Evolutionary conservation across 164 flowering plant species (phyloP), one percentile per base, ranked within the genome.

Genomic region (Umbilicus rupestris): DNA sequence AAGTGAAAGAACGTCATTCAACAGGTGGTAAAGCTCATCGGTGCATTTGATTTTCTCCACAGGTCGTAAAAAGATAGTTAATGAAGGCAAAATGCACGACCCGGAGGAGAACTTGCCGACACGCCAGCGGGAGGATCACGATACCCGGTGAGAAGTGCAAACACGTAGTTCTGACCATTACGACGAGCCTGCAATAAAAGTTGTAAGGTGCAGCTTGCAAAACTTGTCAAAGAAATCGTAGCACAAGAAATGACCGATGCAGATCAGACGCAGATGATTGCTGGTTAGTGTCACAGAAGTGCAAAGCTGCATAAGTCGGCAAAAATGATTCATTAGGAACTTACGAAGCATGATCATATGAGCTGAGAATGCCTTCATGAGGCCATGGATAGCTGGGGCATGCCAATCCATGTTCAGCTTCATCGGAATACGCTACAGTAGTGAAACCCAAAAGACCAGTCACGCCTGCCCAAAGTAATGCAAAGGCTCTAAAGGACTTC

Each of bases 271-370:
- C n/a, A n/a, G n/a, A n/a, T n/a, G n/a, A n/a, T n/a, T n/a, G n/a
- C n/a, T n/a, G n/a, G n/a, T n/a, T n/a, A n/a, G n/a, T n/a, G n/a
- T n/a, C n/a, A n/a, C n/a, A n/a, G n/a, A n/a, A n/a, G n/a, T n/a
- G n/a, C n/a, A n/a, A n/a, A n/a, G n/a, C n/a, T n/a, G n/a, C n/a
- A n/a, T n/a, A n/a, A n/a, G 7, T 35, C 7, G 37, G 37, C 3
- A 17, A 16, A 46, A 49, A 10, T n/a, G 8, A 0, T 49, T 20
- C 1, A 16, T 14, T 49, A 12, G 44, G 63, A 12, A 79, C 98
- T 85, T 74, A 92, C 98, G 96, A 88, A 64, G 87, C 84, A 80
- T 92, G 98, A 63, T 92, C 96, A 71, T 92, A 90, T 69, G 98
- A 88, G 69, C 95, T 92, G 17, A 92, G 90, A 72, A 92, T 92